Conservation (phyloP, 768 basidiomycete genomes). For the Lactarius tabidus region DNA sequence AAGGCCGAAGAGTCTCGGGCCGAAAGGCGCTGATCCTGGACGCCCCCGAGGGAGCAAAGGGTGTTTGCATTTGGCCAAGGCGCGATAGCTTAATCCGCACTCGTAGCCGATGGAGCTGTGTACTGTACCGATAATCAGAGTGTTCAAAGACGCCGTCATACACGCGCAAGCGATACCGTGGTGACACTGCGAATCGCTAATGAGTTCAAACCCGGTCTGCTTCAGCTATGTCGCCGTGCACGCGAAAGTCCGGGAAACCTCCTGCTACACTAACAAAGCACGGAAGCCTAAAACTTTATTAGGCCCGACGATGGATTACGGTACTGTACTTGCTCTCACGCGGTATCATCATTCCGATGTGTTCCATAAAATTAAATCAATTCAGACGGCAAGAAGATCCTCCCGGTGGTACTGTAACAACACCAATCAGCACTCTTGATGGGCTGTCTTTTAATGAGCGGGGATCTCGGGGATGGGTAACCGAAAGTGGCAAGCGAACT, state of each 20-base stretch:
- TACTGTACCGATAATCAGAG: neutral
- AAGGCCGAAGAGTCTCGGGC: neutral
- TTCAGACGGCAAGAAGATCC: neutral
- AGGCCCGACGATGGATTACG: neutral
- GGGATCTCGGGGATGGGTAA: neutral
- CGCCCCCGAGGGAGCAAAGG: neutral
- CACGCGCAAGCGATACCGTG: neutral
- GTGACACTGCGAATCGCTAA: neutral
- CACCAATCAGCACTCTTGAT: neutral
- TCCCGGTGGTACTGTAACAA: neutral
- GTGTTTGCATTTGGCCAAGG: neutral
- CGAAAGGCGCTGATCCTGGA: slow-evolving; percentile 6
- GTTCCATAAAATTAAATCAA: neutral
- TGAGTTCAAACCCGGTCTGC: neutral
- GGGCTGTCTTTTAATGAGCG: neutral
- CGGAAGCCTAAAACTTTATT: neutral
- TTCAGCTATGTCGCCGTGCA: no score
- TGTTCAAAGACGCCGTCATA: neutral
- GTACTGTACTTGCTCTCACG: neutral
- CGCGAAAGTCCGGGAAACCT: no score
- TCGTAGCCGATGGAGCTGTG: neutral
- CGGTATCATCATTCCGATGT: neutral
- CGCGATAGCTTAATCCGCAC: neutral
- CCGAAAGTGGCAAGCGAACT: neutral
- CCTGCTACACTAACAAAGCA: neutral